A percentile compares a stretch with the other conserved stretches of the same genome.
phyloP scores from a whole-genome alignment of 164 flowering plant species.

The Sextonia rubra region DNA sequence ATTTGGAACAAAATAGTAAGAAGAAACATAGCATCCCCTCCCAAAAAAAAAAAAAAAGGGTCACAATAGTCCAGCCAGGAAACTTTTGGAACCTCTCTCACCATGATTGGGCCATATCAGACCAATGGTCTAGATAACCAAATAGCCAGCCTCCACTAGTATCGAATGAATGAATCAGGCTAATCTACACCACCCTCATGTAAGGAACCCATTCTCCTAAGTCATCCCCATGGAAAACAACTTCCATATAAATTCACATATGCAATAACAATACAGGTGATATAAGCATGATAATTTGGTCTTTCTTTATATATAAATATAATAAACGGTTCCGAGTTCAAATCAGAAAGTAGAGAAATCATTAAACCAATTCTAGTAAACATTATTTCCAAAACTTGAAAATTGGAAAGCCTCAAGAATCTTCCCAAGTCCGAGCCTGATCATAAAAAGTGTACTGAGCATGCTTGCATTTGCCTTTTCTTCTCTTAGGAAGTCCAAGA shows the following conservation, averaged over 20 bases:
- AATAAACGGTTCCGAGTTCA: slow-evolving; percentile 10
- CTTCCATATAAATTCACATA: background rate
- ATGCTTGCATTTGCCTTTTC: background rate
- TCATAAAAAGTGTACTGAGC: background rate
- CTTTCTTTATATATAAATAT: slow-evolving; percentile 1
- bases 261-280: background rate
- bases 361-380: slow-evolving; percentile 7
- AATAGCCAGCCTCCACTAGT: too few species aligned
- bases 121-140: too few species aligned
- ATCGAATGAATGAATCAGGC: too few species aligned
- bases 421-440: background rate
- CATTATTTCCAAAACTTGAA: slow-evolving; percentile 4
- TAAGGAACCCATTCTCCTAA: too few species aligned
- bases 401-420: background rate
- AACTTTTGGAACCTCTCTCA: too few species aligned
- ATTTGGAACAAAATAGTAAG: too few species aligned
- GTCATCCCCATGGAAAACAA: background rate
- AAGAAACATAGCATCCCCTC: too few species aligned
- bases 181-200: too few species aligned
- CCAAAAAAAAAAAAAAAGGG: too few species aligned
- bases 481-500: background rate
- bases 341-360: slow-evolving; percentile 2
- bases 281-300: background rate
- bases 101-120: too few species aligned
- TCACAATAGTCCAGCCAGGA: too few species aligned